phyloP scores from a whole-genome alignment of 805 yeast species.

The Saccharomycodes ludwigii region DNA sequence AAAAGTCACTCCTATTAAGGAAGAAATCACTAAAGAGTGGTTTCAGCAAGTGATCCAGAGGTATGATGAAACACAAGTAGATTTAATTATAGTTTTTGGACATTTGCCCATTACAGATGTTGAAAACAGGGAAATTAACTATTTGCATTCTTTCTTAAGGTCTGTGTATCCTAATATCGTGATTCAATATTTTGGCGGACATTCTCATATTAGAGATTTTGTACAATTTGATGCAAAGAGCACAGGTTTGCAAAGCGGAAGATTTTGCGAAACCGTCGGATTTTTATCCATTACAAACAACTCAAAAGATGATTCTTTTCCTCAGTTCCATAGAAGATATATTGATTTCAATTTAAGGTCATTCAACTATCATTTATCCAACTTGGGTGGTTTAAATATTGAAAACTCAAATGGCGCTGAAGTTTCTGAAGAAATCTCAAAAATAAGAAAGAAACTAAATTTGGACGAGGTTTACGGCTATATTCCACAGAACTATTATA shows the following conservation, averaged over 20 bases:
- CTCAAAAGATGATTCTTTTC: constrained; percentile 11
- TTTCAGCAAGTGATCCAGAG: constrained; percentile 33
- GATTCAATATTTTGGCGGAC: constrained; percentile 90
- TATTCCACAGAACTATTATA: constrained; percentile 55
- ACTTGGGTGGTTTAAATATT: too few relatives aligned
- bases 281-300: constrained; percentile 49
- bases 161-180: constrained; percentile 42
- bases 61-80: constrained; percentile 34
- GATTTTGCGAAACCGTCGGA: constrained; percentile 91
- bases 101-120: constrained; percentile 55
- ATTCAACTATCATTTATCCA: constrained; percentile 47
- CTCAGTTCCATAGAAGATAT: constrained; percentile 46
- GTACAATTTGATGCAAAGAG: constrained; percentile 50
- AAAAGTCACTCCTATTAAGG: constrained; percentile 46
- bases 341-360: constrained; percentile 73
- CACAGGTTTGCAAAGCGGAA: constrained; percentile 81
- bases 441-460: constrained; percentile 34
- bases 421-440: constrained; percentile 32
- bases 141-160: constrained; percentile 36
- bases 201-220: constrained; percentile 84
- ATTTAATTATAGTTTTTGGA: constrained; percentile 59
- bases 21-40: constrained; percentile 51
- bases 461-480: constrained; percentile 48
- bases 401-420: constrained; percentile 42
- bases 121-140: constrained; percentile 23